phyloP scores from a whole-genome alignment of 2,329 filamentous ascomycete species.

The Lecanosticta acicola region DNA sequence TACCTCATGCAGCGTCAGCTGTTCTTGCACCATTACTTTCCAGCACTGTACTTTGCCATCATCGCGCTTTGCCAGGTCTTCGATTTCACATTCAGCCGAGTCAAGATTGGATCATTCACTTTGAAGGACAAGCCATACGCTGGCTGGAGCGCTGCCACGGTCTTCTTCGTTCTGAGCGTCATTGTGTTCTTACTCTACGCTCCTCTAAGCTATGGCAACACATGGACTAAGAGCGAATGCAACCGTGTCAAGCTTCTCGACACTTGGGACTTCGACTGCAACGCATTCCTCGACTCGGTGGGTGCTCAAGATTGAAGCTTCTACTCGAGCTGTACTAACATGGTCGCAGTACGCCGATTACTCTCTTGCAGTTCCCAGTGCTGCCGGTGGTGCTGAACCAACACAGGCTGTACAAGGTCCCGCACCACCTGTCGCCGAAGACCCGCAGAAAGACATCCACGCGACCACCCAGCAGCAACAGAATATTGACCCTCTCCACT shows the following conservation, averaged over 20 bases:
- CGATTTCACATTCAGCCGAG: conserved; percentile 74
- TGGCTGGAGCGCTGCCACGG: conserved; percentile 66
- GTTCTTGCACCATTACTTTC: conserved; percentile 98
- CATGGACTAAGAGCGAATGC: conserved; percentile 88
- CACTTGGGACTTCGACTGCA: conserved; percentile 98
- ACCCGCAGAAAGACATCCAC: conserved; percentile 32
- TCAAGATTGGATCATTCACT: conserved; percentile 45
- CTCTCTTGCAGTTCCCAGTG: conserved; percentile 22
- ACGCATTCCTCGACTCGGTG: conserved; percentile 81
- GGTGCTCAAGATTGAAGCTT: conserved; percentile 42
- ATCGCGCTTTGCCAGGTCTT: conserved; percentile 83
- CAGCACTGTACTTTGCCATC: conserved; percentile 90
- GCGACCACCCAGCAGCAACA: conserved; percentile 32
- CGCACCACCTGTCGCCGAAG: conserved; percentile 33
- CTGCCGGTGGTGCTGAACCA: conserved; percentile 20
- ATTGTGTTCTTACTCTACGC: conserved; percentile 78
- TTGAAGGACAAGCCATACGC: conserved; percentile 65
- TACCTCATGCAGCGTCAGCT: conserved; percentile 97
- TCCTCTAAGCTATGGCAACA: conserved; percentile 85
- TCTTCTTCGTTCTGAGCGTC: conserved; percentile 68
- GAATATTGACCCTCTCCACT: conserved; percentile 23
- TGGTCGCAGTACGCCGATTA: conserved; percentile 31
- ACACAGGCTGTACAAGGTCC: conserved; percentile 27
- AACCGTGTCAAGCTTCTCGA: conserved; percentile 77
- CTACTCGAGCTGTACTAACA: conserved; percentile 1